Base-by-base conservation (phyloP, 306 rosid genomes). In the Vachellia collinsii region DNA sequence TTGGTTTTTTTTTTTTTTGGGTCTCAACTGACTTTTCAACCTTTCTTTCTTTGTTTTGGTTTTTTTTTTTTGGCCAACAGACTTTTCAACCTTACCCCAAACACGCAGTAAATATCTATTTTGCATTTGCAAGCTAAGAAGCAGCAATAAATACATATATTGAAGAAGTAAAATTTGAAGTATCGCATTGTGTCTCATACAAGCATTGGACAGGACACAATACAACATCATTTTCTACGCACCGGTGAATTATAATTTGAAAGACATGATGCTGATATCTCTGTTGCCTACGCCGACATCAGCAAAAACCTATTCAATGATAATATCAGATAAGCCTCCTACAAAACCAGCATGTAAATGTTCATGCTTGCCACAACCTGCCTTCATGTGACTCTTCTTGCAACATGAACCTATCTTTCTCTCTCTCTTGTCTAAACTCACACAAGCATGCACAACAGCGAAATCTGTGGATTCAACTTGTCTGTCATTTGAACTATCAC, bases 311-410 rank as follows among this genome's bases (percentile, higher is more conserved):
- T 91, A 87, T 68, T 95, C 99, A 11, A 81, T 87, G 12, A 87
- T 38, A 2, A 95, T 88, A 82, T 92, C 96, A 38, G 97, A 76
- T 67, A 89, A 80, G 59, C 92, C 86, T 80, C 87, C 94, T 13
- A 81, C 82, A 42, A 88, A 76, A 77, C 84, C 79, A 76, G 84
- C 65, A 56, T 88, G 84, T 25, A 88, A 67, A 64, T 87, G 90
- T 54, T 85, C 87, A 75, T 83, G 90, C 43, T 67, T 86, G 74
- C 79, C 77, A 68, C 97, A 93, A 6, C 98, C 92, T 85, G 93
- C 94, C 87, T 88, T 86, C 97, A 86, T 86, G 87, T 91, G 85
- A 87, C 92, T 92, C 83, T 94, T 91, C 87, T 87, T 89, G 87
- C 97, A 87, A 77, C 97, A 93, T n/a, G 93, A 93, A 64, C 88